Evolutionary conservation across 192 early-diverging fungal genomes (phyloP), one percentile per base, ranked within the genome.

Genomic region (Bifiguratus adelaidae): DNA sequence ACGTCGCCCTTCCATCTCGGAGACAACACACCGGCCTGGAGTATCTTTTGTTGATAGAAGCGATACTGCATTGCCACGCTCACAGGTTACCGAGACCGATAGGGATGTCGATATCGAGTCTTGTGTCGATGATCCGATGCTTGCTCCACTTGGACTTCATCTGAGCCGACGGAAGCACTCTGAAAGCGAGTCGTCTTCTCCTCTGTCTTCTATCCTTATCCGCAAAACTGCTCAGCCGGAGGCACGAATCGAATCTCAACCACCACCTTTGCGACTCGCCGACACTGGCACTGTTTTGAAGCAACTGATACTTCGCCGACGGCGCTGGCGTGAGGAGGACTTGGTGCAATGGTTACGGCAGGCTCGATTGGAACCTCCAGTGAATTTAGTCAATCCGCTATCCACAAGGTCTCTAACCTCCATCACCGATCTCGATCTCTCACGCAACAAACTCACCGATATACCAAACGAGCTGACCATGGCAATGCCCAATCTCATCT

Each of bases 61-160:
- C n/a, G n/a, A n/a, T n/a, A n/a, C n/a, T n/a, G n/a, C n/a, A n/a
- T n/a, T n/a, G n/a, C n/a, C n/a, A n/a, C n/a, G n/a, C n/a, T n/a
- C n/a, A n/a, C n/a, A n/a, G n/a, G n/a, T n/a, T n/a, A n/a, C n/a
- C 3, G 18, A n/a, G 18, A 13, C 13, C 18, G 53, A 56, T 20
- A 56, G 54, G 7, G 47, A 58, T 13, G 48, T 57, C 44, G 72
- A 75, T 51, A 75, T 75, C 42, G 72, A 75, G 26, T 44, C 72
- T n/a, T 75, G 72, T 55, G 70, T 75, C 35, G 72, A 75, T 34
- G 50, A 75, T 35, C 72, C 72, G 7, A 47, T 57, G n/a, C 56
- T 75, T 16, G 72, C 72, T 11, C 72, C 72, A 1, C 46, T 75
- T 3, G 72, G 72, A 12, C 56, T 41, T 13, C 72, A 75, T 43